phyloP scores from a whole-genome alignment of 2,329 filamentous ascomycete species.

The Arthroderma sp. region DNA sequence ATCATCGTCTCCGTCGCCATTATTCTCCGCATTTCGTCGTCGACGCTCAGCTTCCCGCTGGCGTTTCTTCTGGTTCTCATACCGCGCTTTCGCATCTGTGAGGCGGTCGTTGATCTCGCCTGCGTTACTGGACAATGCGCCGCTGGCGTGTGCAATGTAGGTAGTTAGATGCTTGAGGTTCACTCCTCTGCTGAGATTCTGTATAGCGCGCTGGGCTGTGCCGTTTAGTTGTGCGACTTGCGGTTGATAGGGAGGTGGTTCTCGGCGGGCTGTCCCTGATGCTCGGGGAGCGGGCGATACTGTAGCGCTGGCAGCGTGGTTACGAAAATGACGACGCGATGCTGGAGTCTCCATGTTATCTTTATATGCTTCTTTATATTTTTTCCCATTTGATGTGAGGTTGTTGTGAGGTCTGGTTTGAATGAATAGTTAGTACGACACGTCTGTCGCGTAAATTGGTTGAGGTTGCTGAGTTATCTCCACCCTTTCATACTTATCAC shows the following conservation, averaged over 20 bases:
- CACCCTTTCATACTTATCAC: no score
- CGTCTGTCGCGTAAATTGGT: no score
- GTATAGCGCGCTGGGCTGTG: slow-evolving; percentile 34
- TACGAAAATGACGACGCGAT: no score
- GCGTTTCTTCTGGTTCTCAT: slow-evolving; percentile 24
- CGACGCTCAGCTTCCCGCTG: slow-evolving; percentile 8
- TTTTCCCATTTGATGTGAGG: no score
- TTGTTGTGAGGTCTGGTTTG: no score
- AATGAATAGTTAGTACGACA: no score
- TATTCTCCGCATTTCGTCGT: neutral
- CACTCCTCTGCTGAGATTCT: slow-evolving; percentile 29
- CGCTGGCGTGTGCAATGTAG: slow-evolving; percentile 35
- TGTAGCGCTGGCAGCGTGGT: neutral
- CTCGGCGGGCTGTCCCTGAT: neutral
- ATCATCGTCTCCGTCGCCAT: neutral
- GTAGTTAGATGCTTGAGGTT: slow-evolving; percentile 34
- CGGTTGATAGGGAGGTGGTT: slow-evolving; percentile 39
- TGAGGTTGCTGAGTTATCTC: no score
- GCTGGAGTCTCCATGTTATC: no score
- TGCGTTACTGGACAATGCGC: slow-evolving; percentile 36
- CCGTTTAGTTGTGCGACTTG: slow-evolving; percentile 39
- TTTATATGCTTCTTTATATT: no score
- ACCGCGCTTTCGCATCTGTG: slow-evolving; percentile 24
- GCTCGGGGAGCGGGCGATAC: neutral
- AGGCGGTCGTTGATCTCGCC: slow-evolving; percentile 45